These are phyloP conservation scores for Sicyos edulis DNA, from an alignment of 306 rosid species.

Conservation along the genomic window DNA sequence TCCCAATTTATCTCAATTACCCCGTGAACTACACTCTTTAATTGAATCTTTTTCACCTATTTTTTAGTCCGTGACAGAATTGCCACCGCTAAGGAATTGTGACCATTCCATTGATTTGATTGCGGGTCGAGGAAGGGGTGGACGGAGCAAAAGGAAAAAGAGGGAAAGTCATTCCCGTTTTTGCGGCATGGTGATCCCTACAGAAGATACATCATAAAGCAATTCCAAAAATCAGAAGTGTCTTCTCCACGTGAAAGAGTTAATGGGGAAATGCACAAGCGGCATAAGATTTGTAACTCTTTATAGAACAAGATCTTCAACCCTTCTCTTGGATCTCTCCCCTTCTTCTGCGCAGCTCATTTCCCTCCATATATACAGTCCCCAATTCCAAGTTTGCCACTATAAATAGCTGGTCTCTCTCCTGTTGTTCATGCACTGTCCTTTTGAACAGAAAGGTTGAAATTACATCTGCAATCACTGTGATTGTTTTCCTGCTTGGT, in stretches of 20 bases:
- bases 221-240: neutral
- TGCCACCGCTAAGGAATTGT: no score
- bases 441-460: neutral
- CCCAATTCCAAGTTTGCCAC: constrained; percentile 1
- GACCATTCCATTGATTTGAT: no score
- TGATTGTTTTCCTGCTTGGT: neutral
- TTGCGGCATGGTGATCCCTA: neutral
- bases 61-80: no score
- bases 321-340: neutral
- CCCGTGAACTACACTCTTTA: no score
- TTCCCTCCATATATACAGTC: constrained; percentile 1
- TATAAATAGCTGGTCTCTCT: neutral
- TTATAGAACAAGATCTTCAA: neutral
- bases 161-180: no score
- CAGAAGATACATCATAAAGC: constrained; percentile 4
- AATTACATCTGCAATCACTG: neutral
- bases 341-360: neutral
- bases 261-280: constrained; percentile 2
- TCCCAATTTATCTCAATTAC: no score
- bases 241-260: neutral
- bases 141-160: no score
- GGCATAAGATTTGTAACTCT: neutral
- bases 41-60: no score
- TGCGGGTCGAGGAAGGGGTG: no score
- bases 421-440: neutral